Percentiles rank a stretch among this genome's conserved stretches.
Evolutionary conservation across 768 basidiomycete species (phyloP).

Genomic region (Lentinula detonsa): DNA sequence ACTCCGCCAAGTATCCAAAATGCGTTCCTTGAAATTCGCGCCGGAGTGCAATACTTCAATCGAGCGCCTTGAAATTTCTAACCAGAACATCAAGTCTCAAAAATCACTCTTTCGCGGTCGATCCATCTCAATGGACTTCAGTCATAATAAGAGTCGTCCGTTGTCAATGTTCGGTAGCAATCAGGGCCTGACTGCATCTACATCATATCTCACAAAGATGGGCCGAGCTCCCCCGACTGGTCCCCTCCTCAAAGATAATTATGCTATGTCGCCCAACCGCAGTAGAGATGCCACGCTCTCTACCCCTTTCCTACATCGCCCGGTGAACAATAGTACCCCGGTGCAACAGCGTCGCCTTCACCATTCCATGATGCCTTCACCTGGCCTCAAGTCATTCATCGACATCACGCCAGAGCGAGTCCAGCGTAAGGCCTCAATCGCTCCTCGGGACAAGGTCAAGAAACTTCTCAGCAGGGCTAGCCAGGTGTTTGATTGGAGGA

Average conservation of each 20-base stretch:
- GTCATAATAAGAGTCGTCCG: not conserved
- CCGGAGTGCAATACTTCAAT: slow-evolving; percentile 3
- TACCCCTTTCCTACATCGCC: slow-evolving; percentile 8
- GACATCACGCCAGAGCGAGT: slow-evolving; percentile 8
- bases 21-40: slow-evolving; percentile 8
- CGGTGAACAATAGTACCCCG: not conserved
- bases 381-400: slow-evolving; percentile 7
- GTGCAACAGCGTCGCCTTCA: not conserved
- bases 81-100: not conserved
- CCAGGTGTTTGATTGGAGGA: slow-evolving; percentile 5
- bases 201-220: not conserved
- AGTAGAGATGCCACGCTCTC: not conserved
- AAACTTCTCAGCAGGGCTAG: slow-evolving; percentile 8
- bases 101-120: slow-evolving; percentile 9
- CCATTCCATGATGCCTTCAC: not conserved
- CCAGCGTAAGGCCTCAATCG: not conserved
- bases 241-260: not conserved
- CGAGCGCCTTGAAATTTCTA: slow-evolving; percentile 3
- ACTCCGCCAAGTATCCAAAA: slow-evolving; percentile 1
- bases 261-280: not conserved
- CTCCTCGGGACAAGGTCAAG: not conserved
- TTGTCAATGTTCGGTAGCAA: not conserved
- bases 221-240: not conserved
- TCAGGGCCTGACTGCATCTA: not conserved
- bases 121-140: slow-evolving; percentile 10